Conservation (phyloP, 164 flowering plant genomes). For the Aristolochia californica region DNA sequence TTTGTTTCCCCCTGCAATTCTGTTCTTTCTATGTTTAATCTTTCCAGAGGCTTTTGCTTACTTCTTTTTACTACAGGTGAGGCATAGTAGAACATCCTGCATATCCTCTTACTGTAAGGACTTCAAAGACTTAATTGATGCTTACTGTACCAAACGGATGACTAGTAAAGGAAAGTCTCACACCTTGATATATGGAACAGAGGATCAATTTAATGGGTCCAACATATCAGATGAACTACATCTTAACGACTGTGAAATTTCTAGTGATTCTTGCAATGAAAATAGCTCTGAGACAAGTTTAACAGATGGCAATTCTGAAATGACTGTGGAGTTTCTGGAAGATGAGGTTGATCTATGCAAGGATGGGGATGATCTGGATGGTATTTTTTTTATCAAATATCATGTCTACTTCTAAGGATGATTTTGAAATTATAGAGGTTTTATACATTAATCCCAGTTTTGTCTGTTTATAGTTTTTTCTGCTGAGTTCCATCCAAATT, state of each 20-base stretch:
- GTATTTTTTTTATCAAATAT: slow-evolving; percentile 22
- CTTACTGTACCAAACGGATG: slow-evolving; percentile 28
- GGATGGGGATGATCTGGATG: slow-evolving; percentile 72
- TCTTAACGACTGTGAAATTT: slow-evolving; percentile 16
- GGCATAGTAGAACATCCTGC: slow-evolving; percentile 62
- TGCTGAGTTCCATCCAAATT: slow-evolving; percentile 56
- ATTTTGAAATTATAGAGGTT: neutral
- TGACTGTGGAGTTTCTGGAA: slow-evolving; percentile 76
- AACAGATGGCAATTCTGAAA: slow-evolving; percentile 7
- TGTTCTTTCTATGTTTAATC: neutral
- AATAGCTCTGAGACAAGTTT: slow-evolving; percentile 24
- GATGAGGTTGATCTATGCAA: slow-evolving; percentile 56
- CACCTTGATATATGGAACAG: slow-evolving; percentile 10
- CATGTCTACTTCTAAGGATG: neutral
- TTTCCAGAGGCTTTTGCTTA: neutral
- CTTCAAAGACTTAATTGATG: slow-evolving; percentile 46
- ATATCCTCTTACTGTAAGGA: slow-evolving; percentile 49
- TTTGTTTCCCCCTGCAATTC: neutral
- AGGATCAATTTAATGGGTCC: slow-evolving; percentile 23
- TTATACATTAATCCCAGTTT: neutral
- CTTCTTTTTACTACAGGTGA: slow-evolving; percentile 43
- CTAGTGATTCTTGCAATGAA: slow-evolving; percentile 16
- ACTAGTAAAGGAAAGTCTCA: slow-evolving; percentile 12
- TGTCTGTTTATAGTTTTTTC: slow-evolving; percentile 43
- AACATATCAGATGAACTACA: slow-evolving; percentile 4